Conservation (phyloP, 495 filamentous ascomycete species). For the Penicillium salamii region DNA sequence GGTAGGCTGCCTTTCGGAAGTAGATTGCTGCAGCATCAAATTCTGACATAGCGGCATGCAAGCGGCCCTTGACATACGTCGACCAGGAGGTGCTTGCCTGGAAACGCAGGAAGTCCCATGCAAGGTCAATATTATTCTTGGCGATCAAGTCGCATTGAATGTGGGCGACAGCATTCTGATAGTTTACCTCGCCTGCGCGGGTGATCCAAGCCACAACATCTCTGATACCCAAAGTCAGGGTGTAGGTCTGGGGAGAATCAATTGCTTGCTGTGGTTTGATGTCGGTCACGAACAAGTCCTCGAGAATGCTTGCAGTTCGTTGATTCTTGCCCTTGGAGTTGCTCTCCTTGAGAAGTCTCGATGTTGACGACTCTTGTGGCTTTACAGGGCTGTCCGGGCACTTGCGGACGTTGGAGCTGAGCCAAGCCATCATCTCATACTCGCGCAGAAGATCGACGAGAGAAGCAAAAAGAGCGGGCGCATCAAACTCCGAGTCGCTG, state of each 20-base stretch:
- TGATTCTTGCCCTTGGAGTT: constrained; percentile 21
- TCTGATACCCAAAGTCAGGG: constrained; percentile 45
- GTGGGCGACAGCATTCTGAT: constrained; percentile 46
- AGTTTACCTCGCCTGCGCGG: constrained; percentile 41
- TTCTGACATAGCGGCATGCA: constrained; percentile 70
- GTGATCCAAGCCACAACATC: constrained; percentile 51
- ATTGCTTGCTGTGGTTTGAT: constrained; percentile 46
- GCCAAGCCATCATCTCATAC: constrained; percentile 78
- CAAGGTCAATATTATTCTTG: constrained; percentile 66
- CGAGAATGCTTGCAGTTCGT: constrained; percentile 42
- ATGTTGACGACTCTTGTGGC: constrained; percentile 19
- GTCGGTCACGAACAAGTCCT: constrained; percentile 47
- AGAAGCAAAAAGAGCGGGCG: constrained; percentile 62
- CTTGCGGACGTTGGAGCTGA: constrained; percentile 56
- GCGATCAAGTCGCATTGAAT: constrained; percentile 72
- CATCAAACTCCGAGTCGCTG: constrained; percentile 64
- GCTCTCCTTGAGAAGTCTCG: constrained; percentile 26
- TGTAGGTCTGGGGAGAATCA: constrained; percentile 42
- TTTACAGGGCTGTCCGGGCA: constrained; percentile 20
- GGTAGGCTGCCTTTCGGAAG: constrained; percentile 81
- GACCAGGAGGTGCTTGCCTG: constrained; percentile 66
- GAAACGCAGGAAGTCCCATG: constrained; percentile 72
- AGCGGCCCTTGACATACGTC: constrained; percentile 81
- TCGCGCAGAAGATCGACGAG: constrained; percentile 66
- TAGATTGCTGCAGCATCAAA: constrained; percentile 66